Percentiles rank a stretch among this genome's conserved stretches.
Conservation (phyloP, 2,329 filamentous ascomycete genomes). For the Fusarium brachygibbosum region DNA sequence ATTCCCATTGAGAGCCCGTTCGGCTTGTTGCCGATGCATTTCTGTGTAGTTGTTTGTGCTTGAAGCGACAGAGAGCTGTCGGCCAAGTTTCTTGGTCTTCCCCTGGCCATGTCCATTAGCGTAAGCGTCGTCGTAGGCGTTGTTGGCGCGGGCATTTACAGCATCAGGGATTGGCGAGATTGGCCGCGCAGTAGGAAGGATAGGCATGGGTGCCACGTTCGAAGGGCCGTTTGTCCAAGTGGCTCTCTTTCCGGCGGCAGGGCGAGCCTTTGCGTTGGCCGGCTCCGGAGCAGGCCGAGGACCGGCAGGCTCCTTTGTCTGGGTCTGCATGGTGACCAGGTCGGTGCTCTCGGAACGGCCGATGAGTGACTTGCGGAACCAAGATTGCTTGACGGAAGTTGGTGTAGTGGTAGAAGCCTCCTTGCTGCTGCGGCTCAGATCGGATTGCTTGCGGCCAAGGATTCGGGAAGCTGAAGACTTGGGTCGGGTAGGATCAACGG, state of each 20-base stretch:
- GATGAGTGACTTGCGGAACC: constrained; percentile 96
- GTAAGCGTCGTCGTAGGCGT: constrained; percentile 66
- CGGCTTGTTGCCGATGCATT: constrained; percentile 89
- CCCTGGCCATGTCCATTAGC: constrained; percentile 64
- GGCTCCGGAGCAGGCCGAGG: constrained; percentile 62
- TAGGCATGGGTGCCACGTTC: constrained; percentile 91
- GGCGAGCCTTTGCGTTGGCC: constrained; percentile 53
- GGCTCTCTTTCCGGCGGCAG: constrained; percentile 80
- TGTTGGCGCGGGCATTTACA: constrained; percentile 88
- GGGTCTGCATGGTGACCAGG: constrained; percentile 63
- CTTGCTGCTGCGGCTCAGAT: constrained; percentile 77
- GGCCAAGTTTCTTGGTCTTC: constrained; percentile 91
- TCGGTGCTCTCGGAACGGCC: constrained; percentile 79
- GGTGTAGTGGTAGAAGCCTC: constrained; percentile 69
- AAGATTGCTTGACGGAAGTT: constrained; percentile 86
- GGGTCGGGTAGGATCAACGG: constrained; percentile 90
- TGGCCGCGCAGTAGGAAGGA: constrained; percentile 92
- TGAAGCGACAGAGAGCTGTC: constrained; percentile 92
- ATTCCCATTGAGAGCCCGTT: constrained; percentile 88
- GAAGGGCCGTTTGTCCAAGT: constrained; percentile 91
- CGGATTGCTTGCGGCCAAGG: constrained; percentile 90
- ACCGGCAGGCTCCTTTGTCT: constrained; percentile 61
- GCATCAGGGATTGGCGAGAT: constrained; percentile 97
- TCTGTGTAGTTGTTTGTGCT: constrained; percentile 94
- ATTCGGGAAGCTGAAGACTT: constrained; percentile 89